A percentile compares a stretch with the other conserved stretches of the same genome.
Evolutionary conservation across 352 stramenopile genomes (phyloP).

Genomic region (Globisporangium cederbergense): DNA sequence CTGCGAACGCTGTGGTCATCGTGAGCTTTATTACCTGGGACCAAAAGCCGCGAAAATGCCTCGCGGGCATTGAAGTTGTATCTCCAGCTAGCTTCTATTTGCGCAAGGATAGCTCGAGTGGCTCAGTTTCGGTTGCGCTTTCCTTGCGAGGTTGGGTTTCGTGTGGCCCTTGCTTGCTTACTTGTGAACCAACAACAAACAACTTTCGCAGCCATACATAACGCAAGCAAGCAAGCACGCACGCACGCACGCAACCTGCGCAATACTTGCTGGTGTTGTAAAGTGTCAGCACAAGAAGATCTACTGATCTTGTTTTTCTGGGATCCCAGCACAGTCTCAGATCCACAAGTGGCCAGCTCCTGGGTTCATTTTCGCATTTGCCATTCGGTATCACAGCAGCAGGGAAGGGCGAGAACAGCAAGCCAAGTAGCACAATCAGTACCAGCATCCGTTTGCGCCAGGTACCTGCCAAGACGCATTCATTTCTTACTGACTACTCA

Average conservation of each 20-base stretch:
- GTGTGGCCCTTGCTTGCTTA: no score
- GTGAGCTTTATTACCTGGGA: no score
- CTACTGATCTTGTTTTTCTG: neutral
- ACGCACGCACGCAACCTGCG: neutral
- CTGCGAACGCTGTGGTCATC: no score
- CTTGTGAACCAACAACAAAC: neutral
- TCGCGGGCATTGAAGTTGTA: neutral
- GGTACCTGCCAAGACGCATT: no score
- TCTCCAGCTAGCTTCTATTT: neutral
- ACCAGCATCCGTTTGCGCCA: no score
- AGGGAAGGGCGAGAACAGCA: no score
- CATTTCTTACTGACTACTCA: constrained; percentile 14
- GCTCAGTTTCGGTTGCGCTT: neutral
- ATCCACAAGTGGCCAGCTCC: neutral
- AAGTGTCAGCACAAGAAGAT: neutral
- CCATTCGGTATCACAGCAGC: neutral
- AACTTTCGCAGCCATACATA: neutral
- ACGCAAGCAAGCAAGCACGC: neutral
- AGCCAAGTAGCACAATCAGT: no score
- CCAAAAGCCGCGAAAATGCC: no score
- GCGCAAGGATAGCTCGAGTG: neutral
- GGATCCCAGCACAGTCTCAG: neutral
- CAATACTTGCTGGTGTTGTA: neutral
- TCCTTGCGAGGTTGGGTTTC: no score
- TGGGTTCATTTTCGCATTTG: neutral